Evolutionary conservation across 2,329 filamentous ascomycete species (phyloP).

Genomic region (Malbranchea cinnamomea): DNA sequence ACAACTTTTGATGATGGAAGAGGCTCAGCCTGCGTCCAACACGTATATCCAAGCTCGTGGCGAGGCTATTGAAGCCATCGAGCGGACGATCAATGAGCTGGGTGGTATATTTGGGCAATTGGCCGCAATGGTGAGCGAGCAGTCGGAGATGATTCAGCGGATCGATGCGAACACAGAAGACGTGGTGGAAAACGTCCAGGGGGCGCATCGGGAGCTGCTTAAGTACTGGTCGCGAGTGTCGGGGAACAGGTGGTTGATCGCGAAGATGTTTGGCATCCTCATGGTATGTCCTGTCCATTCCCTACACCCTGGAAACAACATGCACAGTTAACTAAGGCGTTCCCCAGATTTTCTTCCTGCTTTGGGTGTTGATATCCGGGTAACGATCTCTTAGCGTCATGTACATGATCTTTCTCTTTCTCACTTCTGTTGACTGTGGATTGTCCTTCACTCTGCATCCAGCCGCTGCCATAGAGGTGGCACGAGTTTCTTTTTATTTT

Average conservation of each 20-base stretch:
- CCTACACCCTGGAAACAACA: neutral
- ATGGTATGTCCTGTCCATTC: slow-evolving; percentile 42
- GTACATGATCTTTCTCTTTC: neutral
- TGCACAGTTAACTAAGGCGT: slow-evolving; percentile 1
- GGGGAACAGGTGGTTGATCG: slow-evolving; percentile 88
- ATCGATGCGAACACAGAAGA: slow-evolving; percentile 97
- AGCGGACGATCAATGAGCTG: slow-evolving; percentile 84
- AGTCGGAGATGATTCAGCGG: slow-evolving; percentile 92
- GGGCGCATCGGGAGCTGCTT: slow-evolving; percentile 83
- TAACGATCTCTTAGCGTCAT: slow-evolving; percentile 1
- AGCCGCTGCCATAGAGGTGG: neutral
- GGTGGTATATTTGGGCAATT: slow-evolving; percentile 88
- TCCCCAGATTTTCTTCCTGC: slow-evolving; percentile 10
- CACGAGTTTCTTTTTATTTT: neutral
- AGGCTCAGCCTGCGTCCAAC: slow-evolving; percentile 75
- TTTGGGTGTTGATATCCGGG: slow-evolving; percentile 10
- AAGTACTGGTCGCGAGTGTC: slow-evolving; percentile 95
- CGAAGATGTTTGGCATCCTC: slow-evolving; percentile 65
- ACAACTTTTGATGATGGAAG: slow-evolving; percentile 85
- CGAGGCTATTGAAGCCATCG: slow-evolving; percentile 92
- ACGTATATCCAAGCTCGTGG: slow-evolving; percentile 85
- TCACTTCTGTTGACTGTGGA: neutral
- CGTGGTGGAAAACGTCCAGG: slow-evolving; percentile 95
- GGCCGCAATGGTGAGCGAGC: slow-evolving; percentile 91
- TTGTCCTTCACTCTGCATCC: neutral